phyloP scores from a whole-genome alignment of 1,139 yeast genomes.

The Suhomyces terraborum region DNA sequence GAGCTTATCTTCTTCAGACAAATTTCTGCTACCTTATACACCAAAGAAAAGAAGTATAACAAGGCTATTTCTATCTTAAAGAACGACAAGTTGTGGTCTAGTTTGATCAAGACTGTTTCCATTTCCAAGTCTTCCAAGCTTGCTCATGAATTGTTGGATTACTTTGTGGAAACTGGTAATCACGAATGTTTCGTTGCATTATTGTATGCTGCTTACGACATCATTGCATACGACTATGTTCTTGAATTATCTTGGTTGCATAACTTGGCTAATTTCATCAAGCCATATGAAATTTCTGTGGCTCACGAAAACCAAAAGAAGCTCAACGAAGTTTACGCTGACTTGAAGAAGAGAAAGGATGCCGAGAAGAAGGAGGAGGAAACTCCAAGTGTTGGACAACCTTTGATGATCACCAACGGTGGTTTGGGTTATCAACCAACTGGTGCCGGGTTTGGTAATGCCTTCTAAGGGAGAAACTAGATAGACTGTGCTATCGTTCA shows the following conservation, averaged over 20 bases:
- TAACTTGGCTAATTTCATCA: slow-evolving; percentile 72
- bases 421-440: slow-evolving; percentile 64
- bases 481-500: slow-evolving; percentile 1
- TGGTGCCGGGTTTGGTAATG: slow-evolving; percentile 68
- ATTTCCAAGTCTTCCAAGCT: slow-evolving; percentile 75
- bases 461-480: slow-evolving; percentile 28
- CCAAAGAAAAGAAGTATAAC: slow-evolving; percentile 90
- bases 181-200: slow-evolving; percentile 94
- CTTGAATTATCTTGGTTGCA: slow-evolving; percentile 91
- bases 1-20: slow-evolving; percentile 90
- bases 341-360: slow-evolving; percentile 68
- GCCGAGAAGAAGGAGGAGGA: slow-evolving; percentile 57
- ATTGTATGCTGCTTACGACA: slow-evolving; percentile 81
- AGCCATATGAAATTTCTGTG: slow-evolving; percentile 87
- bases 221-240: slow-evolving; percentile 79
- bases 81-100: slow-evolving; percentile 92
- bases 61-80: slow-evolving; percentile 88
- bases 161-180: slow-evolving; percentile 96
- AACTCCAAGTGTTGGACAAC: slow-evolving; percentile 44
- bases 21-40: slow-evolving; percentile 90
- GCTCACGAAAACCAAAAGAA: slow-evolving; percentile 75
- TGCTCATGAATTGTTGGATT: slow-evolving; percentile 84
- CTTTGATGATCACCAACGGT: slow-evolving; percentile 72
- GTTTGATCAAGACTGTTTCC: slow-evolving; percentile 92
- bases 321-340: slow-evolving; percentile 65